phyloP scores from a whole-genome alignment of 164 flowering plant species.

The Warburgia ugandensis region DNA sequence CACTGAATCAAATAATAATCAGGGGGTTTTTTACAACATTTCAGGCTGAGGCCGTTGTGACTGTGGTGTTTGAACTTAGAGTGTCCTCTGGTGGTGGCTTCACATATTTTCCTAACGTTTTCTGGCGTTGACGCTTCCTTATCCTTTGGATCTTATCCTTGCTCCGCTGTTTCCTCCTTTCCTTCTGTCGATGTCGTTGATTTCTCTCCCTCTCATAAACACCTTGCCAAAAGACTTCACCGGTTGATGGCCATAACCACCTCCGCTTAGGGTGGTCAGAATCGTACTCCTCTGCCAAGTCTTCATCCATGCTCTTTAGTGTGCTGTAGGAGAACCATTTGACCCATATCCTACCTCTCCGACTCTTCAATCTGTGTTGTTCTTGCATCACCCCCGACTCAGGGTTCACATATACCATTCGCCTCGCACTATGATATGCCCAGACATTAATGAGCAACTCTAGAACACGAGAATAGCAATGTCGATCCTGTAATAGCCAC shows the following conservation, averaged over 20 bases:
- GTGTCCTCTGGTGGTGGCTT: slow-evolving; percentile 65
- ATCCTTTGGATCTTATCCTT: slow-evolving; percentile 62
- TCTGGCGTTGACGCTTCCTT: slow-evolving; percentile 46
- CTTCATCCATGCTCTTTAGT: slow-evolving; percentile 93
- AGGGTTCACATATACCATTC: slow-evolving; percentile 75
- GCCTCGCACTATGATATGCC: slow-evolving; percentile 93
- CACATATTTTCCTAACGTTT: slow-evolving; percentile 72
- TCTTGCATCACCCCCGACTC: slow-evolving; percentile 76
- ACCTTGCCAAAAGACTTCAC: slow-evolving; percentile 92
- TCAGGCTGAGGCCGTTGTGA: not conserved
- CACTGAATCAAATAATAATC: slow-evolving; percentile 8
- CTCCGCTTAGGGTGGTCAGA: slow-evolving; percentile 39
- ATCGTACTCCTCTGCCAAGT: slow-evolving; percentile 84
- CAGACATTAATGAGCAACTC: slow-evolving; percentile 89
- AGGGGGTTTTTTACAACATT: slow-evolving; percentile 3
- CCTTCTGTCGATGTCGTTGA: slow-evolving; percentile 44
- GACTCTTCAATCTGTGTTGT: slow-evolving; percentile 53
- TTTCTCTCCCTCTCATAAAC: slow-evolving; percentile 68
- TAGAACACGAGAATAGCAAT: slow-evolving; percentile 84
- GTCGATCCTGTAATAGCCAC: slow-evolving; percentile 79
- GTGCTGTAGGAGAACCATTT: slow-evolving; percentile 75
- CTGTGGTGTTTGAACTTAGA: slow-evolving; percentile 28
- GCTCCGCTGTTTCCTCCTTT: slow-evolving; percentile 54
- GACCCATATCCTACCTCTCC: slow-evolving; percentile 87
- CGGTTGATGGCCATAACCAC: slow-evolving; percentile 94